Base-by-base conservation (phyloP, 371 early-diverging fungal species). In the Circinella umbellata region DNA sequence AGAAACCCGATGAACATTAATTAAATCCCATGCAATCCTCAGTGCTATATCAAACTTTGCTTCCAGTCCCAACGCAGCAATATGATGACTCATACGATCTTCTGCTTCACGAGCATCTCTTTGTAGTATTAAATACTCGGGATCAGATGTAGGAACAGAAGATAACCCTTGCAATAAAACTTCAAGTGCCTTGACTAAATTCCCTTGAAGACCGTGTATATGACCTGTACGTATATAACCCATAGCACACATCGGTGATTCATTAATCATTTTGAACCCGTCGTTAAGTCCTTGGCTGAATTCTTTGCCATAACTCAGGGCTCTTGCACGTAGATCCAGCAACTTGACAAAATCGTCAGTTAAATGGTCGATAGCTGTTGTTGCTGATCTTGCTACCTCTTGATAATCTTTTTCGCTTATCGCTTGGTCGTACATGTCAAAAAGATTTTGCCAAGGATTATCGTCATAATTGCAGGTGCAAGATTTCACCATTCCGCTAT, bases 361-460 rank as follows among this genome's bases (percentile, higher is more conserved):
- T 7, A 57, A 14, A 7, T 57, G 11, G 57, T 17, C 35, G 34
- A 57, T 57, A 1, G 57, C 57, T 10, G 57, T 57, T 10, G 57
- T 17, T 10, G 27, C 57, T 4, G 57, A 57, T 27, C 34, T 27
- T 4, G 57, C 34, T 0, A 57, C 57, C 27, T 57, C 57, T 18
- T n/a, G 20, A n/a, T 57, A 57, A 4, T 57, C 57, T 9, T 57
- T 57, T 34, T 57, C 57, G 14, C 57, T 34, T 8, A 57, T 17
- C 1, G 57, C 57, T 34, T 57, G 57, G 57, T 57, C 57, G 27
- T 57, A 57, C 57, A 57, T 57, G 57, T 57, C 34, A n/a, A 27
- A 57, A 13, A 57, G 57, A n/a, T 57, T 27, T 34, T 57, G 57
- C 57, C 57, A 57, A 13, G 57, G 57, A 57, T 57, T 57, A n/a